Percentiles rank a stretch among this genome's conserved stretches.
Conservation (phyloP, 2,329 filamentous ascomycete species). For the Hirsutella rhossiliensis region DNA sequence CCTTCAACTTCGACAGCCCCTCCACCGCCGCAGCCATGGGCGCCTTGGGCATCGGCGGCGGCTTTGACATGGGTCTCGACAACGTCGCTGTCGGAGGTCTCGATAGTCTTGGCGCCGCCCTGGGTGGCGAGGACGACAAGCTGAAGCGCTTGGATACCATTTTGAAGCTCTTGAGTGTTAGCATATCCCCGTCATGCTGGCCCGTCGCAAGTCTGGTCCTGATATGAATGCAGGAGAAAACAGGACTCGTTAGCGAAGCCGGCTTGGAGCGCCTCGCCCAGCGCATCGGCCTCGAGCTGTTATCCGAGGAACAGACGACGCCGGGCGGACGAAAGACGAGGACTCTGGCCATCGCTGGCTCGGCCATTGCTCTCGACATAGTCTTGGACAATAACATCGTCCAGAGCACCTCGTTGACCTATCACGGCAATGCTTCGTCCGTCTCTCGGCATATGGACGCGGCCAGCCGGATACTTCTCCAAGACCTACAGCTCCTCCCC, state of each 20-base stretch:
- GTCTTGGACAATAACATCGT: conserved; percentile 50
- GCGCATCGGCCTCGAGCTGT: conserved; percentile 51
- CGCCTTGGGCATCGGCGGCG: conserved; percentile 35
- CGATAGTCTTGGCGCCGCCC: conserved; percentile 22
- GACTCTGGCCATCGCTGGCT: conserved; percentile 50
- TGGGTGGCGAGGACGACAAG: conserved; percentile 41
- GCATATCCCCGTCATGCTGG: conserved; percentile 5
- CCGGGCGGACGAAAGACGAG: conserved; percentile 35
- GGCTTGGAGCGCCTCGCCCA: conserved; percentile 61
- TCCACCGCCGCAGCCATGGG: conserved; percentile 50
- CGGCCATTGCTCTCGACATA: conserved; percentile 48
- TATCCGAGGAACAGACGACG: conserved; percentile 43
- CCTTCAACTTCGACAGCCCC: conserved; percentile 52
- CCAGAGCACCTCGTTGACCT: conserved; percentile 48
- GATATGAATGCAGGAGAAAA: conserved; percentile 23
- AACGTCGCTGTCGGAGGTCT: conserved; percentile 36
- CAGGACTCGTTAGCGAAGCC: conserved; percentile 60
- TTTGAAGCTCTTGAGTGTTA: conserved; percentile 36
- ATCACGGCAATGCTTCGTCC: conserved; percentile 45
- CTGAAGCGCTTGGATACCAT: conserved; percentile 41
- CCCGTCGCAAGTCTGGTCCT: conserved; percentile 1
- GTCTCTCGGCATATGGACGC: conserved; percentile 48
- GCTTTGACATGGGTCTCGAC: conserved; percentile 41
- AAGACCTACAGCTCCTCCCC: conserved; percentile 48
- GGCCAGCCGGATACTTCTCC: conserved; percentile 53